These are phyloP conservation scores for Halophytophthora polymorphica DNA, from an alignment of 352 stramenopile species.

Conservation along the genomic window DNA sequence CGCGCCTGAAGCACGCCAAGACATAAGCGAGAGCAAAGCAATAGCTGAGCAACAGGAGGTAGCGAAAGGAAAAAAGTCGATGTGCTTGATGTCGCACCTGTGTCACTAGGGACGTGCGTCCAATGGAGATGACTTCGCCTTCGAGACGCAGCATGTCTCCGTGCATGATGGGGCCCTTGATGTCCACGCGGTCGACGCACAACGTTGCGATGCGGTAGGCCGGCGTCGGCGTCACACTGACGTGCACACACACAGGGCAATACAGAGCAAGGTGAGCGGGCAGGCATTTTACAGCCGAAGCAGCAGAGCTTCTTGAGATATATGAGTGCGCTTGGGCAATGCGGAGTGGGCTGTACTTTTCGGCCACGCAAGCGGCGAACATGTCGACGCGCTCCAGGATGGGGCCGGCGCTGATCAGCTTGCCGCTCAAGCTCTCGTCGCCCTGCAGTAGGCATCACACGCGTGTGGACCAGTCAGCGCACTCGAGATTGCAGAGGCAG, in stretches of 20 bases:
- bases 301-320: too few species aligned
- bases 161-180: constrained; percentile 38
- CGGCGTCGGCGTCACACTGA: too few species aligned
- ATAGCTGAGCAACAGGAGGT: too few species aligned
- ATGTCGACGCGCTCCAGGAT: constrained; percentile 58
- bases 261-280: too few species aligned
- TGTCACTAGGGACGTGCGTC: constrained; percentile 31
- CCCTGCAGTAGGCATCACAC: constrained; percentile 20
- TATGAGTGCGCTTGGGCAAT: too few species aligned
- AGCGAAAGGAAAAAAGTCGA: too few species aligned
- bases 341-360: constrained; percentile 53
- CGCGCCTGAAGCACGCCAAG: constrained; percentile 4
- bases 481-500: not conserved
- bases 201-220: constrained; percentile 31
- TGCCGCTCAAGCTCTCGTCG: constrained; percentile 48
- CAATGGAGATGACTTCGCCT: constrained; percentile 41
- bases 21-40: too few species aligned
- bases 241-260: too few species aligned
- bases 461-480: not conserved
- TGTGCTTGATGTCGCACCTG: constrained; percentile 31
- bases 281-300: too few species aligned
- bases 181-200: constrained; percentile 41
- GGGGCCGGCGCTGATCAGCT: constrained; percentile 47
- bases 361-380: constrained; percentile 56
- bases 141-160: constrained; percentile 50